Evolutionary conservation across 1,284 basidiomycete species (phyloP), one percentile per base, ranked within the genome.

Genomic region (Leccinum angustisporum): DNA sequence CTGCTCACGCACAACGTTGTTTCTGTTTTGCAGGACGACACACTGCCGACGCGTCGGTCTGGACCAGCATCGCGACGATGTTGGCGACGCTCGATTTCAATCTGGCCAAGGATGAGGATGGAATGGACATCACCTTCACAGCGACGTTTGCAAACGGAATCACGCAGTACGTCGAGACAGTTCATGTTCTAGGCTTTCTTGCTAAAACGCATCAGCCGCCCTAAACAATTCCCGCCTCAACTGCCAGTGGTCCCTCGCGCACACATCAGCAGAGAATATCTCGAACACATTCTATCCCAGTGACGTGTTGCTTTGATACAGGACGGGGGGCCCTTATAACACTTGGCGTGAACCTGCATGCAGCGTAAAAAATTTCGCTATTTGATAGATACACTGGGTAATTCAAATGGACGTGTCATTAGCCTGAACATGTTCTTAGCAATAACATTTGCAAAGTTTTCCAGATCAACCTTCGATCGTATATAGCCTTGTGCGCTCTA

Each of bases 31-130:
- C 60, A 67, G 68, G 68, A 10, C 61, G 56, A 48, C 11, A 70
- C 40, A 38, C 54, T 8, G 68, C 69, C 4, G 60, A 70, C 31
- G 63, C 63, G 2, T 68, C 68, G 11, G 0, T 71, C 30, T 71
- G 68, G 68, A 61, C 51, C n/a, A 50, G 53, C 2, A 61, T 70
- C 4, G 70, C 14, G 18, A 65, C 62, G 5, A 66, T 71, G 59
- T 51, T 70, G 1, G 64, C 66, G 6, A 68, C 62, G 5, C 63
- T 68, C 11, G 52, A 68, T n/a, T 63, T 67, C 27, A 33, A 57
- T 38, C 18, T 34, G 5, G 61, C 64, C 8, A 67, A 31, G 30
- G 68, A 70, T 18, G 53, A 50, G 2, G n/a, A 66, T 21, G 68
- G 68, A 2, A 54, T 61, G 0, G 61, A 68, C 5, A 46, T 68